Percentiles rank a stretch among this genome's conserved stretches.
Conservation (phyloP, 2,329 filamentous ascomycete species). For the Graphiopsis chlorocephala region DNA sequence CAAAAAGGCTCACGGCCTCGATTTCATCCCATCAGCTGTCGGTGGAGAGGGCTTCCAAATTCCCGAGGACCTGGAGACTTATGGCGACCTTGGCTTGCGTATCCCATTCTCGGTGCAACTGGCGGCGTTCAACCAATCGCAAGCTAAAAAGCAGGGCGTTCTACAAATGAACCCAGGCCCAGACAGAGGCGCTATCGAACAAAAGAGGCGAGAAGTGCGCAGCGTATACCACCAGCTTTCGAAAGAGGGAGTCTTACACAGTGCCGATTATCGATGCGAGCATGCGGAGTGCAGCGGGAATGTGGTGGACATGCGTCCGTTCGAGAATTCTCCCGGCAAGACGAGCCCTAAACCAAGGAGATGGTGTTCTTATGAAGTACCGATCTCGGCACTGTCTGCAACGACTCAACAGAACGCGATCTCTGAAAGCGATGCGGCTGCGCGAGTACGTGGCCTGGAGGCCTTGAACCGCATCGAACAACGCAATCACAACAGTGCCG, state of each 20-base stretch:
- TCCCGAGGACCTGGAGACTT: conserved; percentile 36
- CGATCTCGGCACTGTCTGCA: neutral
- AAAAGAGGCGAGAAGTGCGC: conserved; percentile 18
- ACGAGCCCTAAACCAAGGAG: conserved; percentile 16
- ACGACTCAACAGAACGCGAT: neutral
- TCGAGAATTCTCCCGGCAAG: conserved; percentile 18
- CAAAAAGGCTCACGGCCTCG: conserved; percentile 48
- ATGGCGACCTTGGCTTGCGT: conserved; percentile 35
- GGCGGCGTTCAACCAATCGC: conserved; percentile 29
- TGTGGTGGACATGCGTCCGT: conserved; percentile 24
- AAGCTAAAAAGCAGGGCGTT: conserved; percentile 12
- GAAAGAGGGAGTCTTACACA: conserved; percentile 24
- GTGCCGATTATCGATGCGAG: conserved; percentile 22
- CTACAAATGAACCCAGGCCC: conserved; percentile 15
- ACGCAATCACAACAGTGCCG: neutral
- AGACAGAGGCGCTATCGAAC: conserved; percentile 17
- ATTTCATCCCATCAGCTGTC: conserved; percentile 33
- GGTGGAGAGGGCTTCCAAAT: conserved; percentile 32
- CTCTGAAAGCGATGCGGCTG: neutral
- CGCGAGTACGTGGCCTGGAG: neutral
- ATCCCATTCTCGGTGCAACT: conserved; percentile 35
- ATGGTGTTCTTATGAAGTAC: conserved; percentile 28
- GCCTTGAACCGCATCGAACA: neutral
- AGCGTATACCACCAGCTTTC: conserved; percentile 24
- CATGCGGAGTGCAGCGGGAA: conserved; percentile 28